Conservation (phyloP, 1,284 basidiomycete genomes). For the Paramarasmius palmivorus region DNA sequence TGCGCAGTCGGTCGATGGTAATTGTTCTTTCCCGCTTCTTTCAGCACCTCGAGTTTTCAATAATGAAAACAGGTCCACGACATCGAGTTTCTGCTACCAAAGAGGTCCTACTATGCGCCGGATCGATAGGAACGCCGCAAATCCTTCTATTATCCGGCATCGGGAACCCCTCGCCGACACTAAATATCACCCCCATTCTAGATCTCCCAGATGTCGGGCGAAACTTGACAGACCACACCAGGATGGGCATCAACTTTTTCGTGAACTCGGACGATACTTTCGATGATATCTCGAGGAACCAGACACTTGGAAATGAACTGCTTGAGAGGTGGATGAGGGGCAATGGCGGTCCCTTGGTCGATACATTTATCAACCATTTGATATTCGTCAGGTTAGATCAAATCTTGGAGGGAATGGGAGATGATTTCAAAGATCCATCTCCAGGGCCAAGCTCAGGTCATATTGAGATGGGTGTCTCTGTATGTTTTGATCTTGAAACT, state of each 20-base stretch:
- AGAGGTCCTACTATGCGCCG: conserved; percentile 29
- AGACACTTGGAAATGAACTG: conserved; percentile 14
- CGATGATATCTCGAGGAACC: conserved; percentile 23
- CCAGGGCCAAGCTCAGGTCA: conserved; percentile 12
- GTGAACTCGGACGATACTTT: conserved; percentile 23
- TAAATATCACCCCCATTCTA: conserved; percentile 26
- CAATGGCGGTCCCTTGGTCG: conserved; percentile 14
- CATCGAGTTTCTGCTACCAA: conserved; percentile 13
- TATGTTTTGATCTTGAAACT: conserved; percentile 1
- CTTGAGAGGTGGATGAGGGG: conserved; percentile 20
- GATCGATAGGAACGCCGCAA: conserved; percentile 25
- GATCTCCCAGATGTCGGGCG: conserved; percentile 31
- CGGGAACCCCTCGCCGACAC: conserved; percentile 22
- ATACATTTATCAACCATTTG: conserved; percentile 17
- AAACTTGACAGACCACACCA: conserved; percentile 38
- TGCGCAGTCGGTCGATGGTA: conserved; percentile 8
- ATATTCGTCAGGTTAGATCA: conserved; percentile 12
- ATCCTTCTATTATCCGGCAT: conserved; percentile 34
- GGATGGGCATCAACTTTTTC: conserved; percentile 22
- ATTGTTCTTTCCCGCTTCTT: not conserved
- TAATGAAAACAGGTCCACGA: conserved; percentile 25
- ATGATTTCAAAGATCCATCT: conserved; percentile 12
- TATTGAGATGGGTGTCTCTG: conserved; percentile 16
- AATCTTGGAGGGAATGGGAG: conserved; percentile 3
- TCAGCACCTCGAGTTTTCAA: conserved; percentile 20